Percentiles rank a stretch among this genome's conserved stretches.
These are phyloP conservation scores for Lentinula novae-zelandiae DNA, from an alignment of 1,284 basidiomycete species.

Conservation along the genomic window DNA sequence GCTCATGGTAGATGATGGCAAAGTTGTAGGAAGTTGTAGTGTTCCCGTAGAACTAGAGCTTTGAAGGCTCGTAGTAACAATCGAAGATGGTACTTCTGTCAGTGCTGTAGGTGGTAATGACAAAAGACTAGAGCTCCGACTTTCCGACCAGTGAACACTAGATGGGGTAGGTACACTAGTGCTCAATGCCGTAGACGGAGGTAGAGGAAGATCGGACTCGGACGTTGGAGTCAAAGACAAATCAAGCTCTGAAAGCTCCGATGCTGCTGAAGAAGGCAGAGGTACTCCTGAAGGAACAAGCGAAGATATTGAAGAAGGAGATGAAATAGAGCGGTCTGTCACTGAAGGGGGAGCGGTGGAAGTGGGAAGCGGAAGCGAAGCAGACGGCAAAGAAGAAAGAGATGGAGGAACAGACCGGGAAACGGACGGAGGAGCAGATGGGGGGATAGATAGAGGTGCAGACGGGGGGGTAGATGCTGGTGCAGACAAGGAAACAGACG, in stretches of 20 bases:
- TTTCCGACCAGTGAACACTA: slow-evolving; percentile 9
- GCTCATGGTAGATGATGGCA: slow-evolving; percentile 5
- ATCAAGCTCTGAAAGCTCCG: slow-evolving; percentile 11
- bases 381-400: neutral
- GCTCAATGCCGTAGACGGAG: slow-evolving; percentile 9
- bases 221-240: slow-evolving; percentile 13
- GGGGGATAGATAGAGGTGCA: neutral
- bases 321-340: neutral
- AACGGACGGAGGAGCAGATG: neutral
- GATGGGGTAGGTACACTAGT: slow-evolving; percentile 8
- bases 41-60: slow-evolving; percentile 7
- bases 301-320: slow-evolving; percentile 2
- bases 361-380: neutral
- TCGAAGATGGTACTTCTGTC: neutral
- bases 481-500: neutral
- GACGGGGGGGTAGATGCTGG: neutral
- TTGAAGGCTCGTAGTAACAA: neutral
- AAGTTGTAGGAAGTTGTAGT: slow-evolving; percentile 9
- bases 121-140: slow-evolving; percentile 3
- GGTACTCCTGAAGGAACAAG: slow-evolving; percentile 34
- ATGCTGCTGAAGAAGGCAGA: slow-evolving; percentile 28
- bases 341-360: slow-evolving; percentile 3
- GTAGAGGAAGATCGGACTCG: slow-evolving; percentile 11
- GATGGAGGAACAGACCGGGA: neutral
- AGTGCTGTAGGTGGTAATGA: slow-evolving; percentile 7